Base-by-base conservation (phyloP, 306 rosid species). In the Fagus crenata region DNA sequence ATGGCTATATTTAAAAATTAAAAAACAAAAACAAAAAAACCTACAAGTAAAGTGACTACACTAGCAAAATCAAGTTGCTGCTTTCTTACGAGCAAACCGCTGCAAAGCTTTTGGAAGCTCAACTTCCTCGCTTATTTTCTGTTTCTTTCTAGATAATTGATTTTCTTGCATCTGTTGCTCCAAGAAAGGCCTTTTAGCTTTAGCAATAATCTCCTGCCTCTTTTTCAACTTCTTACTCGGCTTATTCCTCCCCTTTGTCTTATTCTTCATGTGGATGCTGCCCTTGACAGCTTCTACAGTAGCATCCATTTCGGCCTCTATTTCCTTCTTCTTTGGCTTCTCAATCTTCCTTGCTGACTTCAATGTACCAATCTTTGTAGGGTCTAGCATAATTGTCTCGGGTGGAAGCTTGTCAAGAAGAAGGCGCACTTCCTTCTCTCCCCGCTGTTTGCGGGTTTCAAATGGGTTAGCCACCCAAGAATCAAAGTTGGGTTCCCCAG, bases 401-500 rank as follows among this genome's bases (percentile, higher is more conserved):
- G 97, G 91, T 36, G 93, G 97, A 75, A 92, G 93, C 86, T 92
- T 92, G 76, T 89, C 93, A 8, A 92, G 89, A 67, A 90, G 90
- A 33, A 86, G 32, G 32, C 76, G 89, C 17, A 95, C 85, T 88
- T 95, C 98, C 85, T 87, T 90, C 78, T 95, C 96, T 75, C 97
- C 87, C 71, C 97, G 82, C 77, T 95, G 97, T 71, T 90, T 92
- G 33, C 85, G 60, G 72, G 97, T 92, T 83, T 95, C 97, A 37
- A 89, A 95, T 49, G 97, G 98, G 63, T 92, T 90, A 0, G 96
- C 98, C 75, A 92, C 92, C 92, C 92, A 92, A 6, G 97, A 75
- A 74, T 90, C 97, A 1, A 89, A 95, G 86, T 92, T 92, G 72
- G 97, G 97, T 60, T 95, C 96, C 61, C 98, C 98, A 9, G 97